These are phyloP conservation scores for Scedosporium dehoogii DNA, from an alignment of 2,329 filamentous ascomycete species.

Conservation along the genomic window DNA sequence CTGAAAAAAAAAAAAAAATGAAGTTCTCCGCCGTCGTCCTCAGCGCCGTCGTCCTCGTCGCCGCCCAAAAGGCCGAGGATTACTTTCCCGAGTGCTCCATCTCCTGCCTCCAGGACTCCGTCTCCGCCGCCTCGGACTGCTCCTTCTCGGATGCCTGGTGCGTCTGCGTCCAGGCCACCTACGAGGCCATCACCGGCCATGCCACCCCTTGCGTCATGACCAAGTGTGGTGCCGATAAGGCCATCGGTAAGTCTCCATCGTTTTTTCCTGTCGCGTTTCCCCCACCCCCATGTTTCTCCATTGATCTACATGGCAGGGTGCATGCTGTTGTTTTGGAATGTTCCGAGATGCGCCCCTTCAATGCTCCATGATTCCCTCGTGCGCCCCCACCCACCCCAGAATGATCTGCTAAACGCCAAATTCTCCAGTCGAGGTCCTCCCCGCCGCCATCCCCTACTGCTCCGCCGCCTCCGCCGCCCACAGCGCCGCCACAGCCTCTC, in stretches of 20 bases:
- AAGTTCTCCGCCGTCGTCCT: conserved; percentile 24
- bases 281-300: not conserved
- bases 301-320: too few relatives aligned
- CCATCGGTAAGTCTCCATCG: conserved; percentile 23
- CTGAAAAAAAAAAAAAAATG: too few relatives aligned
- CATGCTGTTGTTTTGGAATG: not conserved
- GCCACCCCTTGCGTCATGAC: conserved; percentile 26
- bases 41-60: conserved; percentile 23
- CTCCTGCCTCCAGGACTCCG: conserved; percentile 24
- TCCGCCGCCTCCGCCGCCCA: conserved; percentile 8
- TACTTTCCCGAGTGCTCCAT: conserved; percentile 28
- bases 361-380: not conserved
- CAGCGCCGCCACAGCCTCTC: conserved; percentile 8
- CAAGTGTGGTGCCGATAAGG: conserved; percentile 24
- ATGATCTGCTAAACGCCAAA: not conserved
- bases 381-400: not conserved
- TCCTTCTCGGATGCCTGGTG: conserved; percentile 19
- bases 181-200: conserved; percentile 19
- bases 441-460: conserved; percentile 17
- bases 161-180: conserved; percentile 24
- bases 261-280: not conserved
- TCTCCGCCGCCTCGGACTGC: conserved; percentile 22
- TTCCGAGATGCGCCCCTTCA: not conserved
- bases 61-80: conserved; percentile 20
- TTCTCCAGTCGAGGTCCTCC: conserved; percentile 26